phyloP scores from a whole-genome alignment of 2,329 filamentous ascomycete species.

The Phoma sp. region DNA sequence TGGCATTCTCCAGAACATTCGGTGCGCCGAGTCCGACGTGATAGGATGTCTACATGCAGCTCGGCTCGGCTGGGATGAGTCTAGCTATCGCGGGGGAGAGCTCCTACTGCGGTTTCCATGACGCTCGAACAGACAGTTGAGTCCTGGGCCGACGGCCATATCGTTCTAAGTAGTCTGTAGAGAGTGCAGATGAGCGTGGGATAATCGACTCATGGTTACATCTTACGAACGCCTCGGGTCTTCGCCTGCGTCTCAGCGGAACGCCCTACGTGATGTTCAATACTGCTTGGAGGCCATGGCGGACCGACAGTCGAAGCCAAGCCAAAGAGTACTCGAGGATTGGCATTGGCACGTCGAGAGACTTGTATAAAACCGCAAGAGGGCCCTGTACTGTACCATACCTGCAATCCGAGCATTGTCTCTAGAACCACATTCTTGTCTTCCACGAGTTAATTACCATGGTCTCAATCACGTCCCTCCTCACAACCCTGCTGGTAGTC shows the following conservation, averaged over 20 bases:
- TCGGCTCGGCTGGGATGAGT: slow-evolving; percentile 1
- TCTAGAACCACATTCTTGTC: neutral
- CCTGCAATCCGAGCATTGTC: neutral
- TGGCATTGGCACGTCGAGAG: neutral
- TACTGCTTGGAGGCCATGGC: slow-evolving; percentile 28
- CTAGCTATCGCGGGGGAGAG: slow-evolving; percentile 7
- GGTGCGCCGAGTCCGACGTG: slow-evolving; percentile 13
- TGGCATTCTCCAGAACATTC: slow-evolving; percentile 5
- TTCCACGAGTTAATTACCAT: slow-evolving; percentile 14
- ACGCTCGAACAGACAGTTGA: neutral
- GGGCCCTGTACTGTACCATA: neutral
- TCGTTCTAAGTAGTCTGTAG: slow-evolving; percentile 21
- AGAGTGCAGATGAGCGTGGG: neutral
- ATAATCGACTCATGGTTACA: slow-evolving; percentile 1
- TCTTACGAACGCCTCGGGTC: slow-evolving; percentile 6
- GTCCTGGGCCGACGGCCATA: slow-evolving; percentile 14
- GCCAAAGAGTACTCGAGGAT: neutral
- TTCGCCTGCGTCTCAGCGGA: neutral
- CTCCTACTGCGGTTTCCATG: neutral
- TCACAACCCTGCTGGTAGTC: slow-evolving; percentile 27
- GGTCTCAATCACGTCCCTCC: slow-evolving; percentile 29
- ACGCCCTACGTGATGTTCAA: slow-evolving; percentile 9
- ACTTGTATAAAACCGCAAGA: neutral
- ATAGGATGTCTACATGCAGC: slow-evolving; percentile 13
- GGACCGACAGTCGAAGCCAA: neutral